Base-by-base conservation (phyloP, 495 filamentous ascomycete genomes). In the Tetracladium setigerum region DNA sequence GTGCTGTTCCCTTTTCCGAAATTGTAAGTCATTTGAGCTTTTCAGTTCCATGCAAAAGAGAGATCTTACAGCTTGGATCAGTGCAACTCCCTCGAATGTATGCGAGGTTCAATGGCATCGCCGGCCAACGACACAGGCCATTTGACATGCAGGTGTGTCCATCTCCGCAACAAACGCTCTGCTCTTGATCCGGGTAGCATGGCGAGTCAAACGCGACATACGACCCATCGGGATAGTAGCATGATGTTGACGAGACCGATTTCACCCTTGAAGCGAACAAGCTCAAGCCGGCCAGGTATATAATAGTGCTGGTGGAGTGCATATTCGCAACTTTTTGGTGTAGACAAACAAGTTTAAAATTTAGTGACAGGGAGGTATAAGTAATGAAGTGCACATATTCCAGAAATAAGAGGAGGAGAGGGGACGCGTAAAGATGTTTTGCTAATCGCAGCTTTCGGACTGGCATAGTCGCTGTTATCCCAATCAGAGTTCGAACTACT, bases 21-120 rank as follows among this genome's bases (percentile, higher is more conserved):
- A 27, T n/a, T n/a, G 22, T 27, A 27, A 3, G 3, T 27, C 3
- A 27, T 17, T 14, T 17, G 15, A 32, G n/a, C n/a, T n/a, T n/a
- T n/a, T n/a, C n/a, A n/a, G n/a, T n/a, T n/a, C 4, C 9, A 17
- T 12, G 31, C 12, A 35, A 17, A 14, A 19, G 35, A 14, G 4
- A 15, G n/a, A 10, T 18, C 42, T 45, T 36, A 45, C 42, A 45
- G 32, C 31, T 45, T 34, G 42, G 13, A 36, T 45, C 31, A 4
- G 42, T 45, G 17, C 42, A 45, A 11, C 42, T 45, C 35, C 42
- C 42, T 36, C 42, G 42, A 27, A 45, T 45, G 16, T 45, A 45
- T 4, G 42, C 42, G 12, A 34, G n/a, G 11, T 30, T 17, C n/a
- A 17, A 35, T 4, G 32, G 15, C 42, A 45, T 45, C 14, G 30